Conservation (phyloP, 768 basidiomycete species). For the Boletus sensibilis region DNA sequence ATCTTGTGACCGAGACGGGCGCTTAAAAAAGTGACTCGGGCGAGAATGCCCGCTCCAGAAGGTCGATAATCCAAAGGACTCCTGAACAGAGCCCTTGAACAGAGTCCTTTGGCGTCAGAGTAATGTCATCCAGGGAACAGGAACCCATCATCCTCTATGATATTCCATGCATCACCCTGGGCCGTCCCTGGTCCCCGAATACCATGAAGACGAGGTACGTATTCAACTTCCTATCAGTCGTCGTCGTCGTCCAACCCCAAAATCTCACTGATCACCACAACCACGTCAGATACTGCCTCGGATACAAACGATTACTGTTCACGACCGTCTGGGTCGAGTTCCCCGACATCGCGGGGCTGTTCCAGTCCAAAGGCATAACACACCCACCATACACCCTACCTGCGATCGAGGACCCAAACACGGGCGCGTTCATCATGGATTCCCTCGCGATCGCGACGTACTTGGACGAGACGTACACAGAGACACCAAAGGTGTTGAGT, state of each 20-base stretch:
- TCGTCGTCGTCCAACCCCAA: neutral
- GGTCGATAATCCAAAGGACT: neutral
- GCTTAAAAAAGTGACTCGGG: neutral
- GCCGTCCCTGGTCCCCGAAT: slow-evolving; percentile 36
- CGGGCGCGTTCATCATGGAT: slow-evolving; percentile 38
- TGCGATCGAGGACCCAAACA: slow-evolving; percentile 47
- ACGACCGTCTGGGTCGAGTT: slow-evolving; percentile 29
- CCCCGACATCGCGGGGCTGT: slow-evolving; percentile 40
- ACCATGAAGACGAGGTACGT: slow-evolving; percentile 16
- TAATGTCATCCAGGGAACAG: slow-evolving; percentile 9
- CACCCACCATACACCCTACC: slow-evolving; percentile 43
- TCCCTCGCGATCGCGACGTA: slow-evolving; percentile 49
- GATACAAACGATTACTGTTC: slow-evolving; percentile 14
- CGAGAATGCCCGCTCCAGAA: neutral
- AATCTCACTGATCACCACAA: neutral
- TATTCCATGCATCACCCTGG: slow-evolving; percentile 28
- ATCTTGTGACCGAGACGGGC: neutral
- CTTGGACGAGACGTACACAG: slow-evolving; percentile 49
- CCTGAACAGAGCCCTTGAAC: too few species aligned
- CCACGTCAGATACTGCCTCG: slow-evolving; percentile 13
- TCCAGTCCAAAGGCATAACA: slow-evolving; percentile 29
- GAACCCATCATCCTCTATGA: slow-evolving; percentile 37
- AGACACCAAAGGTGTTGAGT: slow-evolving; percentile 40
- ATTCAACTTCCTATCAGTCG: too few species aligned
- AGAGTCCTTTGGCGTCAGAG: too few species aligned